Conservation (phyloP, 176 grass and related monocot species). For the Ananas comosus region DNA sequence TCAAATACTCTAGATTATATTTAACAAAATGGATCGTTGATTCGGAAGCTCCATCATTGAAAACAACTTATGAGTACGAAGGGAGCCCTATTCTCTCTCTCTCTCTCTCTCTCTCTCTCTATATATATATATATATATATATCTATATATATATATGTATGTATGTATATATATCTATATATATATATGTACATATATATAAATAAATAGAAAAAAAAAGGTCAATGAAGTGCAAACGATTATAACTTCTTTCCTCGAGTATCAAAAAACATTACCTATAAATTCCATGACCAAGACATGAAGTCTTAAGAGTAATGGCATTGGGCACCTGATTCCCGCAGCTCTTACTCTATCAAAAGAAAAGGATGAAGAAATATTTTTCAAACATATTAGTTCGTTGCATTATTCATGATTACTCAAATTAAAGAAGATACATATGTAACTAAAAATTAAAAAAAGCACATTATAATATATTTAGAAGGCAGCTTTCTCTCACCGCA, state of each 20-base stretch:
- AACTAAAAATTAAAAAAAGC: not conserved
- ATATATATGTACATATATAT: no score
- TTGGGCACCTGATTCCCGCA: slow-evolving; percentile 73
- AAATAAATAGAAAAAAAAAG: not conserved
- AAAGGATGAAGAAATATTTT: slow-evolving; percentile 9
- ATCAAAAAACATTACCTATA: slow-evolving; percentile 46
- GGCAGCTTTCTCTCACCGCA: slow-evolving; percentile 35
- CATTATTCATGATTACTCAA: not conserved
- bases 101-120: no score
- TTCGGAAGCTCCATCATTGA: no score
- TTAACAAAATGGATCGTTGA: no score
- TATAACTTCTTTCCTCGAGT: not conserved
- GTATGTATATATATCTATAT: no score
- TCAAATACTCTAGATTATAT: no score
- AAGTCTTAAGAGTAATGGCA: slow-evolving; percentile 60
- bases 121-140: no score
- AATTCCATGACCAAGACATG: slow-evolving; percentile 99
- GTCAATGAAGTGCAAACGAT: not conserved
- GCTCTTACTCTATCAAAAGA: slow-evolving; percentile 54
- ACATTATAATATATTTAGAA: not conserved
- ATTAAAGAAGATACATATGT: not conserved
- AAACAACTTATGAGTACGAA: no score
- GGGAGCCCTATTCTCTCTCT: no score
- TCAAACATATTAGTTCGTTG: slow-evolving; percentile 4
- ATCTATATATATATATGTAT: no score